Base-by-base conservation (phyloP, 2,329 filamentous ascomycete genomes). In the Pseudogymnoascus sp. region DNA sequence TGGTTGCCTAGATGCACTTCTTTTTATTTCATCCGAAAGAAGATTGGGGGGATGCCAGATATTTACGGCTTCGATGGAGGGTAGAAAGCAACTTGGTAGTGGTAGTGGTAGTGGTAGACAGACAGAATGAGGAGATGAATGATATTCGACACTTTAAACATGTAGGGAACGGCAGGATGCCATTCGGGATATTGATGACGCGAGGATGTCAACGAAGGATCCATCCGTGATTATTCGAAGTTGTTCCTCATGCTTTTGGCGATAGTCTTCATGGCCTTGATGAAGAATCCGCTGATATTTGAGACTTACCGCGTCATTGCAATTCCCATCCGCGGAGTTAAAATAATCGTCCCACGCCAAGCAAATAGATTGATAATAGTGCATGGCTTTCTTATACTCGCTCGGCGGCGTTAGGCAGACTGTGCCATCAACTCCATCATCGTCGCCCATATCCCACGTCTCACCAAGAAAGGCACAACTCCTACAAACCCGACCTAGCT, bases 121-220 rank as follows among this genome's bases (percentile, higher is more conserved):
- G 39, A 41, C 17, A 36, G 33, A 11, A 39, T 9, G 37, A 39
- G 17, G 39, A 41, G 17, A 41, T 41, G 21, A 24, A 24, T 41
- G 39, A 41, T 41, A 41, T 41, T 41, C 11, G 21, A 41, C 39
- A 21, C 39, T 17, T 8, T 37, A 39, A 15, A 17, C 37, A 39
- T 7, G 36, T 13, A 60, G 3, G 15, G 24, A 44, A 7, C 5
- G 4, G 26, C 37, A 33, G 7, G n/a, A 1, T 44, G 33, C 4
- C 37, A 60, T 60, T 37, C 21, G 58, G 11, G 58, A 44, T 24
- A 60, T 60, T 26, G 37, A 36, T 15, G 31, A 60, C 7, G 58
- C 37, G 10, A 60, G 35, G 8, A 5, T 60, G 3, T 47, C 21
- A 21, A 60, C 36, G 13, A 60, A 60, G 11, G 58, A 33, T 3